Evolutionary conservation across 2,329 filamentous ascomycete species (phyloP).

Genomic region (Coniella lustricola): DNA sequence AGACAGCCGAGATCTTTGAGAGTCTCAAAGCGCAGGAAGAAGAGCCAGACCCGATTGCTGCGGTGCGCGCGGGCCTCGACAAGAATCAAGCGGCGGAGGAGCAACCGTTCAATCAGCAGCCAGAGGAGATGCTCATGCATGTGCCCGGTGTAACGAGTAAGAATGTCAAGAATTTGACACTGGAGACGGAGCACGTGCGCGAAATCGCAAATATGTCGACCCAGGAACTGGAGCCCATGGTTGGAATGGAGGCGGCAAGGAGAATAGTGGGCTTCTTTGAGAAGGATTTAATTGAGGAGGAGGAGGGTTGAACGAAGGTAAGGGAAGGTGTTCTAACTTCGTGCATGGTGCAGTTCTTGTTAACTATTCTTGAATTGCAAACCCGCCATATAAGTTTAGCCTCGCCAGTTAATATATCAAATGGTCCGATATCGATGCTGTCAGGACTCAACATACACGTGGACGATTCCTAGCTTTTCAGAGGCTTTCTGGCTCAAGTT

Average conservation of each 20-base stretch:
- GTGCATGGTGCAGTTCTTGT: no score
- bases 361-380: no score
- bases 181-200: slow-evolving; percentile 67
- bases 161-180: slow-evolving; percentile 64
- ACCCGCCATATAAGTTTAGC: no score
- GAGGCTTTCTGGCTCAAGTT: no score
- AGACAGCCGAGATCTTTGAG: slow-evolving; percentile 95
- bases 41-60: slow-evolving; percentile 84
- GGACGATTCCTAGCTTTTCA: no score
- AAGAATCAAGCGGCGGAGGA: slow-evolving; percentile 54
- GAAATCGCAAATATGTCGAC: slow-evolving; percentile 84
- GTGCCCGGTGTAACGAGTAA: slow-evolving; percentile 80
- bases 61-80: slow-evolving; percentile 75
- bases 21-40: slow-evolving; percentile 82
- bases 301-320: no score
- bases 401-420: no score
- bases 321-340: no score
- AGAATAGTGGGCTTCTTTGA: slow-evolving; percentile 80
- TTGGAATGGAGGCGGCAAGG: slow-evolving; percentile 71
- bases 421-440: no score
- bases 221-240: slow-evolving; percentile 62
- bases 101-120: slow-evolving; percentile 72
- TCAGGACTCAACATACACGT: no score
- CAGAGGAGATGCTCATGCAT: slow-evolving; percentile 81
- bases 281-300: slow-evolving; percentile 47